Evolutionary conservation across 352 stramenopile species (phyloP), one percentile per base, ranked within the genome.

Genomic region (Globisporangium ultimum): DNA sequence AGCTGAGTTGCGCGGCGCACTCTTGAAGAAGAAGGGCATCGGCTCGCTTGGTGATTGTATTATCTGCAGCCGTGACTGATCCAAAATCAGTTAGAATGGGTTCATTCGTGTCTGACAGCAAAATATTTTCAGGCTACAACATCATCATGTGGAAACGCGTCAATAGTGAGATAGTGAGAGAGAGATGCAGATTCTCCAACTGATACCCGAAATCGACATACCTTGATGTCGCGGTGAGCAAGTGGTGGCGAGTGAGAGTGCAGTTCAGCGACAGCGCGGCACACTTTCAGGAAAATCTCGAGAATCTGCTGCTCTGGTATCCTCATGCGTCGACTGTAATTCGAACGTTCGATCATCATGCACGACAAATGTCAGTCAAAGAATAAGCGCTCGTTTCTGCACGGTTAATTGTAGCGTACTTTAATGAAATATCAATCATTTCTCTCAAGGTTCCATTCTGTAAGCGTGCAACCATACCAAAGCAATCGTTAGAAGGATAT

Each of bases 51-150:
- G 70, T 61, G 34, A 97, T 81, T 9, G 59, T 70, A 24, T 89
- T 67, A 49, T 95, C 76, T 20, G 76, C 84, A 48, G 71, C 68
- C 11, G 71, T 76, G 52, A 89, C 68, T 1, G 86, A 96, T 0
- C 88, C 88, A 75, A 97, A 96, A 61, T 97, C 88, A n/a, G 86
- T 96, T 54, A 97, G 63, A 40, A 97, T 61, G 3, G 87, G 87
- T 53, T 93, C 85, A n/a, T 78, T 66, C 15, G 91, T 76, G 36
- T 87, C 73, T 0, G 80, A 80, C 32, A 97, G 58, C 76, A 97
- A 63, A 15, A 97, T 70, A 58, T 97, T 97, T 52, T 97, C 88
- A 6, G 88, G 88, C 83, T 96, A 57, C 10, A 28, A 36, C 48
- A 5, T 52, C 18, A 24, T 17, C 36, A 58, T 5, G 12, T 28